Conservation (phyloP, 2,329 filamentous ascomycete species). For the Volutella citrinella region DNA sequence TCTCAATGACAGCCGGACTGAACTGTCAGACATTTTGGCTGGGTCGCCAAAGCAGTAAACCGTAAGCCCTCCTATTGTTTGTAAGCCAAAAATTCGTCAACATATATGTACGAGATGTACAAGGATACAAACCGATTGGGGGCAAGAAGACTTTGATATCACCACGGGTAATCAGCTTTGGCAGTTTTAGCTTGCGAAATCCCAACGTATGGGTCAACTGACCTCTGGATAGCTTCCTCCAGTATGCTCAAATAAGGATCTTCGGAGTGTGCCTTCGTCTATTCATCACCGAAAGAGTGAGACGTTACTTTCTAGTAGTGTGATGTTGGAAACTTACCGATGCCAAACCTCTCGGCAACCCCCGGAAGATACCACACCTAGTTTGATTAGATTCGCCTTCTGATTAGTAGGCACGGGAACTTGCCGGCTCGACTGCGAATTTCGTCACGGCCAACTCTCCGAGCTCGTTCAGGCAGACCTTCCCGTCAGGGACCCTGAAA, state of each 20-base stretch:
- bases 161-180: conserved; percentile 77
- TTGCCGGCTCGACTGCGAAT: conserved; percentile 89
- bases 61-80: conserved; percentile 69
- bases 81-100: no score
- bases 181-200: conserved; percentile 17
- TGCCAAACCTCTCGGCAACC: conserved; percentile 89
- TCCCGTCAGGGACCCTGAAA: conserved; percentile 70
- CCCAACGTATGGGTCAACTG: conserved; percentile 12
- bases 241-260: conserved; percentile 90
- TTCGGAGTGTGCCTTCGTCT: conserved; percentile 83
- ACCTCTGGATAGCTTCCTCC: conserved; percentile 92
- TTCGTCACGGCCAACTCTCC: conserved; percentile 95
- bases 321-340: conserved; percentile 51
- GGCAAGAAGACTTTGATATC: conserved; percentile 96
- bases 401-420: conserved; percentile 32
- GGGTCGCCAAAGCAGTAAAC: conserved; percentile 98
- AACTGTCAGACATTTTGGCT: conserved; percentile 87
- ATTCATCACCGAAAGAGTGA: no score
- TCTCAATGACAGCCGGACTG: conserved; percentile 74
- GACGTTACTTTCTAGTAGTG: conserved; percentile 29
- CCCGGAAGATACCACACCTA: conserved; percentile 78
- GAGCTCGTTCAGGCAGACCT: conserved; percentile 79
- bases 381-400: no score
- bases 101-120: no score
- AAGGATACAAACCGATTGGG: conserved; percentile 82